phyloP scores from a whole-genome alignment of 495 filamentous ascomycete species.

The Bacidia rubella region DNA sequence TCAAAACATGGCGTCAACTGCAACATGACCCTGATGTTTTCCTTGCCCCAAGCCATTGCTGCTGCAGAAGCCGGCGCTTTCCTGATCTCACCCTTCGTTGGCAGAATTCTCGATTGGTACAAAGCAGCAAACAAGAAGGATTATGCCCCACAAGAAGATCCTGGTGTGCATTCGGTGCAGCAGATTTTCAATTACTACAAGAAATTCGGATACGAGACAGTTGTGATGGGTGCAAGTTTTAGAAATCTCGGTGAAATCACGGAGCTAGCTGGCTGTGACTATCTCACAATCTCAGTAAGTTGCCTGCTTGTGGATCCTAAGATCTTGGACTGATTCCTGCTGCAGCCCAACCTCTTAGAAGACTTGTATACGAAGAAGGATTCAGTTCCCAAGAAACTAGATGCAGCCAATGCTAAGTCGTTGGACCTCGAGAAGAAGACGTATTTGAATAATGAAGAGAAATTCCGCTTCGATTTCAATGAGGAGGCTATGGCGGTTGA shows the following conservation, averaged over 20 bases:
- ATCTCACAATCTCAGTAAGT: slow-evolving; percentile 90
- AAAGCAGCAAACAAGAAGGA: slow-evolving; percentile 92
- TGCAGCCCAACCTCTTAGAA: slow-evolving; percentile 81
- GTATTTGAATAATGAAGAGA: slow-evolving; percentile 80
- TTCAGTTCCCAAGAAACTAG: slow-evolving; percentile 84
- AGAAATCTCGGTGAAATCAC: slow-evolving; percentile 90
- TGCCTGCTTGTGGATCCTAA: not conserved
- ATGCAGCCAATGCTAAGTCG: slow-evolving; percentile 44
- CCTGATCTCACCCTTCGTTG: slow-evolving; percentile 99
- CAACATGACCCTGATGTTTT: slow-evolving; percentile 99
- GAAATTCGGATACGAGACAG: slow-evolving; percentile 97
- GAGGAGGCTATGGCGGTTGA: slow-evolving; percentile 97
- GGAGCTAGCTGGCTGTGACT: slow-evolving; percentile 95
- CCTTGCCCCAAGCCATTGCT: slow-evolving; percentile 84
- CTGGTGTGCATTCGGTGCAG: slow-evolving; percentile 92
- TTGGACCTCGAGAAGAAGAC: slow-evolving; percentile 74
- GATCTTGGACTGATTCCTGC: not conserved
- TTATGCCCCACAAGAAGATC: slow-evolving; percentile 78
- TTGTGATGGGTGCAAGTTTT: slow-evolving; percentile 99
- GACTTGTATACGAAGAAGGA: slow-evolving; percentile 71
- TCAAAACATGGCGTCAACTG: slow-evolving; percentile 86
- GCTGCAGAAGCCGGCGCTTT: slow-evolving; percentile 93
- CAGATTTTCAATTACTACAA: slow-evolving; percentile 99
- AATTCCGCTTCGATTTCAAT: slow-evolving; percentile 98
- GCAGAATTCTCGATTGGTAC: slow-evolving; percentile 99